phyloP scores from a whole-genome alignment of 2,329 filamentous ascomycete species.

The Aaosphaeria arxii region DNA sequence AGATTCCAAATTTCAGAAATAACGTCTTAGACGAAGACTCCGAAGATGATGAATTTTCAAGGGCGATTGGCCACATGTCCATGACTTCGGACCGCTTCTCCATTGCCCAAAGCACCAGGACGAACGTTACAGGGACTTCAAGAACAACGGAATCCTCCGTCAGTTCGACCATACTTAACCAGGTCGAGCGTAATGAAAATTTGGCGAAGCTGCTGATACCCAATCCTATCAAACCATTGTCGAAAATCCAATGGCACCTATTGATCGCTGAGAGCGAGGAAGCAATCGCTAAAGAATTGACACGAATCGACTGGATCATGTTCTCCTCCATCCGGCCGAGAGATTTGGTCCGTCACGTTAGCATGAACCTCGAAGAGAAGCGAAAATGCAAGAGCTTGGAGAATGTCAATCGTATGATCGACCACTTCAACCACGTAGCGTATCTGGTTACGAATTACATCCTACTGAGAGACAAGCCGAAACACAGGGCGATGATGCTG shows the following conservation, averaged over 20 bases:
- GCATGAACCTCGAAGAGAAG: constrained; percentile 66
- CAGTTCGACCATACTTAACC: constrained; percentile 54
- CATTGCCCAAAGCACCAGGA: constrained; percentile 24
- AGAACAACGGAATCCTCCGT: constrained; percentile 22
- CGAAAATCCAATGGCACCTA: constrained; percentile 83
- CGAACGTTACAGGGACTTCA: constrained; percentile 18
- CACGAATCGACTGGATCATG: constrained; percentile 96
- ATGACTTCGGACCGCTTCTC: constrained; percentile 25
- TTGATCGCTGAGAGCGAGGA: constrained; percentile 87
- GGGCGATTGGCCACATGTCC: constrained; percentile 28
- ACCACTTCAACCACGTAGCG: constrained; percentile 66
- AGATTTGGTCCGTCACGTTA: constrained; percentile 89
- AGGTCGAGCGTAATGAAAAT: constrained; percentile 75
- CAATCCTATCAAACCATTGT: constrained; percentile 65
- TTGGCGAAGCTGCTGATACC: constrained; percentile 73
- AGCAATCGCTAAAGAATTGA: constrained; percentile 85
- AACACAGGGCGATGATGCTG: constrained; percentile 85
- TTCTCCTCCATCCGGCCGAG: constrained; percentile 92
- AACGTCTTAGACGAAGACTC: constrained; percentile 41
- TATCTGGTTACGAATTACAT: constrained; percentile 54
- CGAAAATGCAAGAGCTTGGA: constrained; percentile 73
- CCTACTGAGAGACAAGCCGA: constrained; percentile 88
- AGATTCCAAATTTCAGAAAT: constrained; percentile 42
- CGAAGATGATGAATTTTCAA: constrained; percentile 32
- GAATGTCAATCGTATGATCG: constrained; percentile 92